These are phyloP conservation scores for Ampelomyces quisqualis DNA, from an alignment of 2,329 filamentous ascomycete genomes.

Conservation along the genomic window DNA sequence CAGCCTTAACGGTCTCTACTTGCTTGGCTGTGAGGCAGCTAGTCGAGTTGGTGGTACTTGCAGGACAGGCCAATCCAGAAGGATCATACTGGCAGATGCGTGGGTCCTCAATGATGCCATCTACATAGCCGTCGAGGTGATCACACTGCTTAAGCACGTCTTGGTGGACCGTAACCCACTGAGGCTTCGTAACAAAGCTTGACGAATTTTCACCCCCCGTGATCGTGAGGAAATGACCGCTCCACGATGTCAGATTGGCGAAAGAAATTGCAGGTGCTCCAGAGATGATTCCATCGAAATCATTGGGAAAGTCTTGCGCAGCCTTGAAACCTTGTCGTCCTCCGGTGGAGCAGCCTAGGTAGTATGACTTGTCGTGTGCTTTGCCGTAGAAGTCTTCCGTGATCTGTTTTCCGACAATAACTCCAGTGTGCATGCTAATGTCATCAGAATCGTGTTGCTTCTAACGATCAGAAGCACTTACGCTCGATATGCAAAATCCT, in stretches of 20 bases:
- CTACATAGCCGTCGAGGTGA: slow-evolving; percentile 50
- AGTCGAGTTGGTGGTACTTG: slow-evolving; percentile 32
- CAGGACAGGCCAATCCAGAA: slow-evolving; percentile 41
- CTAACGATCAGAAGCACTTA: slow-evolving; percentile 8
- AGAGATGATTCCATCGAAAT: slow-evolving; percentile 43
- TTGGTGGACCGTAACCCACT: slow-evolving; percentile 46
- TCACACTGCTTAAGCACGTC: slow-evolving; percentile 55
- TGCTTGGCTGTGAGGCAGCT: slow-evolving; percentile 50
- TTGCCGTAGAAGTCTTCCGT: slow-evolving; percentile 45
- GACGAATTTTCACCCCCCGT: slow-evolving; percentile 30
- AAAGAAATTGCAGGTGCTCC: slow-evolving; percentile 39
- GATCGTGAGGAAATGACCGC: slow-evolving; percentile 32
- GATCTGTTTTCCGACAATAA: slow-evolving; percentile 45
- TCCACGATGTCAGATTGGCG: slow-evolving; percentile 40
- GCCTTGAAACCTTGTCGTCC: slow-evolving; percentile 42
- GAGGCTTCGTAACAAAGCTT: slow-evolving; percentile 43
- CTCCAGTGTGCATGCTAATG: slow-evolving; percentile 34
- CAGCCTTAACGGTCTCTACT: slow-evolving; percentile 46
- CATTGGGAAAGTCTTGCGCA: slow-evolving; percentile 38
- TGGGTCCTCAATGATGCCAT: slow-evolving; percentile 53
- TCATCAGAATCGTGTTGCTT: neutral
- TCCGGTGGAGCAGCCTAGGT: slow-evolving; percentile 42
- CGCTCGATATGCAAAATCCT: slow-evolving; percentile 53
- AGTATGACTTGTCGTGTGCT: slow-evolving; percentile 45
- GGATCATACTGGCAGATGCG: slow-evolving; percentile 49